Conservation (phyloP, 2,329 filamentous ascomycete species). For the Xylariaceae sp. region DNA sequence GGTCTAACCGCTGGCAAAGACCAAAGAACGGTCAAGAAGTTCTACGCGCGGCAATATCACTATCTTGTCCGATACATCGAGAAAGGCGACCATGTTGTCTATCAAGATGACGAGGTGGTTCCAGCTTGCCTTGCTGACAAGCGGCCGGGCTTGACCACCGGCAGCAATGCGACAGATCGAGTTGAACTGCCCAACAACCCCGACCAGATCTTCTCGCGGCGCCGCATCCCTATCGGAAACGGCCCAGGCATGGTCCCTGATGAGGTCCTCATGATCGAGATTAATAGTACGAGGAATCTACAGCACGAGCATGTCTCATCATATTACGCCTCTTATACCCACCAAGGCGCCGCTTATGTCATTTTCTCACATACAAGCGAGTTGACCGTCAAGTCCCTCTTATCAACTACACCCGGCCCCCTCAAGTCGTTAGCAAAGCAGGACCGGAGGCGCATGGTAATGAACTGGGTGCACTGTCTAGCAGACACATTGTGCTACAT, state of each 20-base stretch:
- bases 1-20: slow-evolving; percentile 56
- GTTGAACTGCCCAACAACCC: slow-evolving; percentile 61
- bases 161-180: slow-evolving; percentile 46
- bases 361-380: slow-evolving; percentile 65
- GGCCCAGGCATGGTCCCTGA: slow-evolving; percentile 41
- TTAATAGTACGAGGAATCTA: slow-evolving; percentile 55
- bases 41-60: slow-evolving; percentile 66
- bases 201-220: slow-evolving; percentile 53
- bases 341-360: slow-evolving; percentile 60
- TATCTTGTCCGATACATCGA: slow-evolving; percentile 64
- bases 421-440: slow-evolving; percentile 60
- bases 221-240: slow-evolving; percentile 51
- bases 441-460: slow-evolving; percentile 54
- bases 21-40: slow-evolving; percentile 61
- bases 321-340: slow-evolving; percentile 67
- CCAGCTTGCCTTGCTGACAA: slow-evolving; percentile 65
- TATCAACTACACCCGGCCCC: slow-evolving; percentile 58
- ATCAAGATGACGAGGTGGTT: slow-evolving; percentile 64
- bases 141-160: slow-evolving; percentile 38
- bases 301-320: slow-evolving; percentile 68
- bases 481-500: slow-evolving; percentile 64
- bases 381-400: slow-evolving; percentile 62
- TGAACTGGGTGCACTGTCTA: slow-evolving; percentile 74
- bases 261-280: slow-evolving; percentile 57
- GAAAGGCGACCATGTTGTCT: slow-evolving; percentile 58